phyloP scores from a whole-genome alignment of 2,329 filamentous ascomycete genomes.

The Colletotrichum sidae region DNA sequence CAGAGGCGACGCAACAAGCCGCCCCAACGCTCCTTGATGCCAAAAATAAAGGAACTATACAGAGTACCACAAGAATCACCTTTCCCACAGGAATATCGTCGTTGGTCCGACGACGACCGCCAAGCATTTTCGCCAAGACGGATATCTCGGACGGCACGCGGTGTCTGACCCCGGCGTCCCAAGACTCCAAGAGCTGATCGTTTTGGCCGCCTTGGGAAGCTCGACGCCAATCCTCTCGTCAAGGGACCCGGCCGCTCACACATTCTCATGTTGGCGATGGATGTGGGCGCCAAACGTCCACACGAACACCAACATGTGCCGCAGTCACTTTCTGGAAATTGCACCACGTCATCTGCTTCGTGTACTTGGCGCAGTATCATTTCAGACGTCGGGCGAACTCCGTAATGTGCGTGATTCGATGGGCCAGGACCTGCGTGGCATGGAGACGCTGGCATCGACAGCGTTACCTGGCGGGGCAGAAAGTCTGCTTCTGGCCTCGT shows the following conservation, averaged over 20 bases:
- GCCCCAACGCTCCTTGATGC: no score
- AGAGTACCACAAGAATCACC: background rate
- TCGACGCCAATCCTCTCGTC: background rate
- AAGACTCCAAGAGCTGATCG: slow-evolving; percentile 16
- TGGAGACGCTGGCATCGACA: slow-evolving; percentile 1
- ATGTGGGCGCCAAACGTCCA: slow-evolving; percentile 11
- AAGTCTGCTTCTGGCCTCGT: background rate
- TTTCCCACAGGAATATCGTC: background rate
- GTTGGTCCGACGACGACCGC: slow-evolving; percentile 4
- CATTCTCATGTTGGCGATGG: slow-evolving; percentile 5
- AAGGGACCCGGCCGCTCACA: background rate
- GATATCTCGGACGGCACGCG: slow-evolving; percentile 26
- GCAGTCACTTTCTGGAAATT: slow-evolving; percentile 8
- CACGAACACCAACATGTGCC: background rate
- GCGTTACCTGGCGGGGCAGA: background rate
- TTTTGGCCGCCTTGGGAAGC: slow-evolving; percentile 8
- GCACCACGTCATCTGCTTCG: background rate
- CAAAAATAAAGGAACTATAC: no score
- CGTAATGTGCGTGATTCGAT: background rate
- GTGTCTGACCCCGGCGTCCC: slow-evolving; percentile 18
- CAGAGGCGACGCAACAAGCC: no score
- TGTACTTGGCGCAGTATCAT: background rate
- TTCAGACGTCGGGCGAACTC: background rate
- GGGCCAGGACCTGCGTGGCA: background rate
- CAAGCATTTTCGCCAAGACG: slow-evolving; percentile 26